Base-by-base conservation (phyloP, 192 early-diverging fungal genomes). In the Haplosporangium gracile region DNA sequence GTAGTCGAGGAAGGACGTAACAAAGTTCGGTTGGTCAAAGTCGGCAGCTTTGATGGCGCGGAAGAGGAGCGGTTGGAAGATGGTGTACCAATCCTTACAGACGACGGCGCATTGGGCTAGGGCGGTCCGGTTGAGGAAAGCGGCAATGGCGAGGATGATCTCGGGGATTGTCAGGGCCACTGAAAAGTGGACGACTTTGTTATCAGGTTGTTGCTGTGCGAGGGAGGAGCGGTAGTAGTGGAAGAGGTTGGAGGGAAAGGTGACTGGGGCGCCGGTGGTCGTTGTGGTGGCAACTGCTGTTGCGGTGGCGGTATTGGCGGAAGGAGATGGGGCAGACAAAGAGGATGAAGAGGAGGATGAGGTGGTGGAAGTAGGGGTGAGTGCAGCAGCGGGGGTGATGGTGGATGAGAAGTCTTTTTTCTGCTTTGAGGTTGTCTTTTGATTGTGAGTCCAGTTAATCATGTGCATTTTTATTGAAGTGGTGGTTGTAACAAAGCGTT, bases 1-100 rank as follows among this genome's bases (percentile, higher is more conserved):
- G 10, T 85, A 26, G 39, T 77, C 42, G 1, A 78, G 39, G 49
- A 86, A 81, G 47, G 79, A 76, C 2, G 24, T 32, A 20, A 78
- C 45, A 38, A 86, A 86, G 4, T 74, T 71, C 0, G 76, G 74
- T 2, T 68, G 75, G 63, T 86, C 79, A 77, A 86, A 86, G 24
- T 86, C 79, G 1, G 78, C 16, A 15, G 79, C 16, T 1, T 70
- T 13, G 51, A 86, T 53, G 42, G 70, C 49, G 3, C 76, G 78
- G 53, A 81, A 86, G 45, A 86, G 75, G 9, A 86, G 69, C 8
- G 84, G 84, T 8, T 86, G 79, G 34, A 86, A 80, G 63, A 81
- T 74, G 34, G n/a, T 24, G 51, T 74, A 18, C 84, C 84, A 86
- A n/a, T 81, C 71, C 40, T 74, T 73, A 36, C 79, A 81, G 11